Conservation (phyloP, 2,329 filamentous ascomycete species). For the Fusarium clavum region DNA sequence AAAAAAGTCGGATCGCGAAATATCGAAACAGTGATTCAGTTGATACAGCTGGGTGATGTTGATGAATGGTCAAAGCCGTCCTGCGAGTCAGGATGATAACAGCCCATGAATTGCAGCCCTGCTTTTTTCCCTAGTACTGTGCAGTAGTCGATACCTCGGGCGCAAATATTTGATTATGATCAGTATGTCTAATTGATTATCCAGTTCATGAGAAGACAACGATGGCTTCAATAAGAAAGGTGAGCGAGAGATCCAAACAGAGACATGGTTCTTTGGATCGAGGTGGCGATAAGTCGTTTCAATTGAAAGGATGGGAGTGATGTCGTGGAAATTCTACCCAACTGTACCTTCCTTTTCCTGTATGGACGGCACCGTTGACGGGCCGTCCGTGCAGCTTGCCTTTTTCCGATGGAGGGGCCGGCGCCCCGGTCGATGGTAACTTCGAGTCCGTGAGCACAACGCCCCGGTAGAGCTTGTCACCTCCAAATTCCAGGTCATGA, state of each 20-base stretch:
- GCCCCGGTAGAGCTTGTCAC: constrained; percentile 3
- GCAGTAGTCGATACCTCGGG: constrained; percentile 8
- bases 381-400: constrained; percentile 24
- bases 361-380: constrained; percentile 17
- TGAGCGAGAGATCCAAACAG: background rate
- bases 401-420: constrained; percentile 39
- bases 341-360: constrained; percentile 5
- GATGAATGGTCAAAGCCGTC: constrained; percentile 21
- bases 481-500: background rate
- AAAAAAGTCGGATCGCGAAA: background rate
- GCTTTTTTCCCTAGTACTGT: constrained; percentile 4
- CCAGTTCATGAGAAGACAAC: background rate
- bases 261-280: background rate
- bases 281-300: constrained; percentile 31
- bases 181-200: background rate
- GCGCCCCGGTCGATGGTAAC: constrained; percentile 30
- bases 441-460: background rate
- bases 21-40: constrained; percentile 6
- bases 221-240: background rate
- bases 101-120: constrained; percentile 26
- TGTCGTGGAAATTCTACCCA: constrained; percentile 23
- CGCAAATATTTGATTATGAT: constrained; percentile 15
- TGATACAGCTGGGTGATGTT: constrained; percentile 9
- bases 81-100: constrained; percentile 22
- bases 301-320: constrained; percentile 26